Percentiles rank a stretch among this genome's conserved stretches.
Conservation (phyloP, 1,284 basidiomycete genomes). For the Apiotrichum laibachii region DNA sequence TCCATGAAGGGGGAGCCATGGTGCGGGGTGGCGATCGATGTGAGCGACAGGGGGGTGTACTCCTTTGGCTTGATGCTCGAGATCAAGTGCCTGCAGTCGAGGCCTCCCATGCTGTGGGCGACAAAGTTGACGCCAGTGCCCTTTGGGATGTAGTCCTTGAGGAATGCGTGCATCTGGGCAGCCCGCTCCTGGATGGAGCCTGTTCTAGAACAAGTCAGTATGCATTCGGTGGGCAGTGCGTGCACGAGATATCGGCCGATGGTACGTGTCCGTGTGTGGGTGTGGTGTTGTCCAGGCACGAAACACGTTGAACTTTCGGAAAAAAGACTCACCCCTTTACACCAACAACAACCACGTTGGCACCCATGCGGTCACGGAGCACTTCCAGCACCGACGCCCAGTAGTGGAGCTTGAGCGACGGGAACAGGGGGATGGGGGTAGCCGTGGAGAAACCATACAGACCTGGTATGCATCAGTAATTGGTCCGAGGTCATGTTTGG, state of each 20-base stretch:
- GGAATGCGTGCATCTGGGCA: conserved; percentile 69
- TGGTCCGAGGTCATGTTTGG: neutral
- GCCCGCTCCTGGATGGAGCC: conserved; percentile 87
- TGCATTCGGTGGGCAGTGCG: too few species aligned
- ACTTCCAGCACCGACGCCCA: conserved; percentile 88
- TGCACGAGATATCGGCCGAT: neutral
- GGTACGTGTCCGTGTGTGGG: too few species aligned
- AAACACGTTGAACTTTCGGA: conserved; percentile 2
- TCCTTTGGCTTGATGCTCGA: conserved; percentile 76
- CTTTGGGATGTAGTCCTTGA: conserved; percentile 62
- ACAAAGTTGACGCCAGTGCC: conserved; percentile 83
- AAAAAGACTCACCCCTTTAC: conserved; percentile 73
- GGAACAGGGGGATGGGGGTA: conserved; percentile 69
- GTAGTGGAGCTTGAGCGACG: conserved; percentile 72
- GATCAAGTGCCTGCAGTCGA: conserved; percentile 91
- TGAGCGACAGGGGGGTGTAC: conserved; percentile 84
- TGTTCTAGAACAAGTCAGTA: conserved; percentile 60
- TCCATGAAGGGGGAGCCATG: conserved; percentile 98
- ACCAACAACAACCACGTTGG: conserved; percentile 90
- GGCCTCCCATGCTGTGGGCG: conserved; percentile 90
- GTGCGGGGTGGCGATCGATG: conserved; percentile 90
- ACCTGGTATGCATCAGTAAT: conserved; percentile 55
- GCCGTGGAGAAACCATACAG: conserved; percentile 88
- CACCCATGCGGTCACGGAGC: conserved; percentile 76
- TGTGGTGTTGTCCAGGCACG: neutral